phyloP scores from a whole-genome alignment of 441 rosid genomes.

The Biscutella auriculata region DNA sequence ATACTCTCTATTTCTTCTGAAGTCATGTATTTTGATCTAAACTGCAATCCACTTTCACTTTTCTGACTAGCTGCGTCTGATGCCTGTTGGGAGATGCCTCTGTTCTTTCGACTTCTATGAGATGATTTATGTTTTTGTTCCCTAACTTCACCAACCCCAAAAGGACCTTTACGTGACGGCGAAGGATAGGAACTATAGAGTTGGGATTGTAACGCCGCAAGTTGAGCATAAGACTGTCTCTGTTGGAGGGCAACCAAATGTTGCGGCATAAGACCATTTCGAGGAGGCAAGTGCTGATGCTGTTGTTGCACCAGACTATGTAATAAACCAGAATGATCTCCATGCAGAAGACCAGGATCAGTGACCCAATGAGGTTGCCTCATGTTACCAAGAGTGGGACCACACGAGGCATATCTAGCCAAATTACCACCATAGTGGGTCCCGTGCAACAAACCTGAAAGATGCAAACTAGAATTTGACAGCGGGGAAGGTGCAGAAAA shows the following conservation, averaged over 20 bases:
- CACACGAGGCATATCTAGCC: slow-evolving; percentile 46
- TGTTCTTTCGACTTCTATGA: slow-evolving; percentile 50
- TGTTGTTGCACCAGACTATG: slow-evolving; percentile 56
- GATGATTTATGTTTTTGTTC: slow-evolving; percentile 63
- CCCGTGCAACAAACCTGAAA: slow-evolving; percentile 52
- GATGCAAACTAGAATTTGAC: slow-evolving; percentile 46
- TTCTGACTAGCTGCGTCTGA: slow-evolving; percentile 72
- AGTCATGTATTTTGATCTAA: slow-evolving; percentile 88
- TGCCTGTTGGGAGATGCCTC: slow-evolving; percentile 55
- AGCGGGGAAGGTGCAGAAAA: slow-evolving; percentile 41
- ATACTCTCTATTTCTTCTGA: slow-evolving; percentile 93
- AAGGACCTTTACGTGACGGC: slow-evolving; percentile 40
- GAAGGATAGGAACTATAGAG: slow-evolving; percentile 47
- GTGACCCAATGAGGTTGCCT: slow-evolving; percentile 69
- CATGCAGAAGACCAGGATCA: slow-evolving; percentile 53
- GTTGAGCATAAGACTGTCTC: slow-evolving; percentile 59
- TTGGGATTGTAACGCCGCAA: slow-evolving; percentile 61
- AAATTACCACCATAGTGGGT: slow-evolving; percentile 48
- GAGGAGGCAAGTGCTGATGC: slow-evolving; percentile 47
- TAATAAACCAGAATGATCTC: slow-evolving; percentile 48
- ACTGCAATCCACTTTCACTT: slow-evolving; percentile 65
- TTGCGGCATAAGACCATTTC: slow-evolving; percentile 42
- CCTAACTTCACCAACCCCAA: slow-evolving; percentile 40
- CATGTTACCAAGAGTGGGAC: slow-evolving; percentile 50
- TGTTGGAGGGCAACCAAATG: slow-evolving; percentile 44